A percentile compares a stretch with the other conserved stretches of the same genome.
Evolutionary conservation across 139 green algal species (phyloP).

Genomic region (Volvox reticuliferus): DNA sequence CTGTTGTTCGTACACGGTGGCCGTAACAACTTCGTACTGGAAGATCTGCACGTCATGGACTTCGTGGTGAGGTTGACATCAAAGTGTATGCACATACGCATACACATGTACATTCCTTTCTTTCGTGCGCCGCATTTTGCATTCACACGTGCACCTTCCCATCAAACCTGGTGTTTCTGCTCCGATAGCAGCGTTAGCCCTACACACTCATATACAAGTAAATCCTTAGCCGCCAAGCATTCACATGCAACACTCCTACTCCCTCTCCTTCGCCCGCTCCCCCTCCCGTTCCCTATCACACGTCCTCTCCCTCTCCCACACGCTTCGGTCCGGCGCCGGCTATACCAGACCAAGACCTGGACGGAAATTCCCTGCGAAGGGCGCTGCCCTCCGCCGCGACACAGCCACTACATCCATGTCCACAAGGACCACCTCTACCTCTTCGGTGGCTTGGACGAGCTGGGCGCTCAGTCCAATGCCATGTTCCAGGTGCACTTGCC

Average conservation of each 20-base stretch:
- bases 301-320: background rate
- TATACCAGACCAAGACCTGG: constrained; percentile 68
- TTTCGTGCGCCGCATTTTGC: too few relatives aligned
- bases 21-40: constrained; percentile 88
- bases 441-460: constrained; percentile 83
- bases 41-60: constrained; percentile 86
- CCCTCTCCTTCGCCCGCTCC: background rate
- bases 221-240: too few relatives aligned
- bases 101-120: too few relatives aligned
- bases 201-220: too few relatives aligned
- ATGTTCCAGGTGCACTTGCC: constrained; percentile 73
- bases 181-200: too few relatives aligned
- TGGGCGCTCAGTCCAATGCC: constrained; percentile 70
- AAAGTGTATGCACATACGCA: too few relatives aligned
- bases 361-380: constrained; percentile 61
- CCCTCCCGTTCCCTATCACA: background rate
- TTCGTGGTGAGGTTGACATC: constrained; percentile 56
- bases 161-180: too few relatives aligned
- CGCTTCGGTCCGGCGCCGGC: too few relatives aligned
- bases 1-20: constrained; percentile 84
- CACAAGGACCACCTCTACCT: constrained; percentile 77
- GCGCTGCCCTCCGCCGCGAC: constrained; percentile 71
- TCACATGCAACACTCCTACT: background rate
- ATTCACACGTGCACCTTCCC: too few relatives aligned
- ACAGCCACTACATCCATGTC: constrained; percentile 72